A percentile compares a stretch with the other conserved stretches of the same genome.
These are phyloP conservation scores for Cyamopsis tetragonoloba DNA, from an alignment of 306 rosid genomes.

Conservation along the genomic window DNA sequence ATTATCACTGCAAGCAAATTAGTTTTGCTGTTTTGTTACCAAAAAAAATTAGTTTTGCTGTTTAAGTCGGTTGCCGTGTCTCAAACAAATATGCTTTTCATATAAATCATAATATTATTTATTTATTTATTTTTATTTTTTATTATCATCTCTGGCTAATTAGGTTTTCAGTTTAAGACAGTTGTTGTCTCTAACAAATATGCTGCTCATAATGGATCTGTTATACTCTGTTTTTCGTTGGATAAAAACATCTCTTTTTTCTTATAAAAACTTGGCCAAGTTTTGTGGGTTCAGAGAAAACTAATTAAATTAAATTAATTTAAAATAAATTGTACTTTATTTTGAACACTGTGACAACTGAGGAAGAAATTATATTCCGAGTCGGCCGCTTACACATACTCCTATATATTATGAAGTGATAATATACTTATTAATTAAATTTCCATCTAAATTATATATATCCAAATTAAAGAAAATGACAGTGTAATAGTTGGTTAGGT, in stretches of 20 bases:
- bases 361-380: background rate
- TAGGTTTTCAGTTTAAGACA: background rate
- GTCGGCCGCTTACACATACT: slow-evolving; percentile 16
- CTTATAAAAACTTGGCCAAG: background rate
- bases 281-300: background rate
- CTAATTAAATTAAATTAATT: too few relatives aligned
- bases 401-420: background rate
- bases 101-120: background rate
- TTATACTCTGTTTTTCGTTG: background rate
- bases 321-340: background rate
- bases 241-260: background rate
- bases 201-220: background rate
- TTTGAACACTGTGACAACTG: background rate
- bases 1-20: too few relatives aligned
- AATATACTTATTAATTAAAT: too few relatives aligned
- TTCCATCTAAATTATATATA: background rate
- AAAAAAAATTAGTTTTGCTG: too few relatives aligned
- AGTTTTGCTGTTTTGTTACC: too few relatives aligned
- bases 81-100: too few relatives aligned
- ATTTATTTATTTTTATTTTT: background rate
- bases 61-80: too few relatives aligned
- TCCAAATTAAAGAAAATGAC: background rate
- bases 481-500: background rate
- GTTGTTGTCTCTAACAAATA: slow-evolving; percentile 4
- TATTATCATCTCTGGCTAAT: background rate